A percentile compares a stretch with the other conserved stretches of the same genome.
Conservation (phyloP, 345 rosid species). For the Salix udensis region DNA sequence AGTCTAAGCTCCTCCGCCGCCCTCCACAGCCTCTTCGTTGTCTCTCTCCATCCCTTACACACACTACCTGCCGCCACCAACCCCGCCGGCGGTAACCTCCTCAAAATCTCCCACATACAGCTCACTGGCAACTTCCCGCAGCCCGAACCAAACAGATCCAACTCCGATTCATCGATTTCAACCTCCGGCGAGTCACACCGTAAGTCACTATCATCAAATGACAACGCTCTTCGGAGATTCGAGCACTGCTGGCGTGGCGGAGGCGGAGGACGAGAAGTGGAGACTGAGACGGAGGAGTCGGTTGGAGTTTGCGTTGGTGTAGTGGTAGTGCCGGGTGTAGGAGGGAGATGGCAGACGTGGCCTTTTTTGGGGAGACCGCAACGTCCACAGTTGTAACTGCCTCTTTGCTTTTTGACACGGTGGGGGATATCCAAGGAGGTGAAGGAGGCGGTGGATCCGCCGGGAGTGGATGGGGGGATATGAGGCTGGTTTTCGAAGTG, state of each 20-base stretch:
- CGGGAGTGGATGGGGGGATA: slow-evolving; percentile 47
- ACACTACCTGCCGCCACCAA: slow-evolving; percentile 73
- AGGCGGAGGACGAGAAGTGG: slow-evolving; percentile 32
- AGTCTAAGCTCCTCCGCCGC: slow-evolving; percentile 82
- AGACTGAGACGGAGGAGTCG: slow-evolving; percentile 2
- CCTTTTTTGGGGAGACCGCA: slow-evolving; percentile 97
- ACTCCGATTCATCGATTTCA: slow-evolving; percentile 36
- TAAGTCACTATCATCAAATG: slow-evolving; percentile 68
- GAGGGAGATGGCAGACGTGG: slow-evolving; percentile 51
- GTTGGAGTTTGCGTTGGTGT: slow-evolving; percentile 31
- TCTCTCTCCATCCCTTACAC: slow-evolving; percentile 87
- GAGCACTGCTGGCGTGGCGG: slow-evolving; percentile 52
- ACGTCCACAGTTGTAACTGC: slow-evolving; percentile 93
- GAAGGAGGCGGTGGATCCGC: slow-evolving; percentile 38
- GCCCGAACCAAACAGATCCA: slow-evolving; percentile 39
- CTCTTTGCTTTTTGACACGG: slow-evolving; percentile 51
- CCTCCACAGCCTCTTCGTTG: slow-evolving; percentile 71
- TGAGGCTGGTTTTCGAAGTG: slow-evolving; percentile 39
- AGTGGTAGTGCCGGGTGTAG: slow-evolving; percentile 21
- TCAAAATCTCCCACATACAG: slow-evolving; percentile 76
- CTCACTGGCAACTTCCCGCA: slow-evolving; percentile 50
- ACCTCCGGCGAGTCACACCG: slow-evolving; percentile 40
- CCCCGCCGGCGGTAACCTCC: slow-evolving; percentile 69
- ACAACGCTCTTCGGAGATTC: slow-evolving; percentile 70
- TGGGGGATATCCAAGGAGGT: slow-evolving; percentile 31